These are phyloP conservation scores for Triadica sebifera DNA, from an alignment of 345 rosid genomes.

Conservation along the genomic window DNA sequence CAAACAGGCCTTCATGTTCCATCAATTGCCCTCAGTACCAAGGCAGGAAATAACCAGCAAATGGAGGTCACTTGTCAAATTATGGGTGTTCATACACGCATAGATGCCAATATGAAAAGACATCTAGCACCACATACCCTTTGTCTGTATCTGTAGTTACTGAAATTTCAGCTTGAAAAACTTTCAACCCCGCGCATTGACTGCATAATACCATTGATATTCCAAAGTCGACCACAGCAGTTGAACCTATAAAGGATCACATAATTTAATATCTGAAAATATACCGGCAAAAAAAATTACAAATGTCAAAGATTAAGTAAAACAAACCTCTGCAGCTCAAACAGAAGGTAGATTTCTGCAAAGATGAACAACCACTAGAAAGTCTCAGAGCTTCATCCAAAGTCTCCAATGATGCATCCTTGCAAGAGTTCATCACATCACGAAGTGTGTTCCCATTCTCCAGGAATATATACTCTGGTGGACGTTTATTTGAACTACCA, in stretches of 20 bases:
- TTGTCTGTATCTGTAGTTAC: slow-evolving; percentile 28
- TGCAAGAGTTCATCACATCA: slow-evolving; percentile 74
- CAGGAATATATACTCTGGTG: slow-evolving; percentile 70
- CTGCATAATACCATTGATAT: slow-evolving; percentile 50
- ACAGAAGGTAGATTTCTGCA: slow-evolving; percentile 59
- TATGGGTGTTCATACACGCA: too few relatives aligned
- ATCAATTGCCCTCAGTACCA: neutral
- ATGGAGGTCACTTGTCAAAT: neutral
- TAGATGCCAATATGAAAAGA: neutral
- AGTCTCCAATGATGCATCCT: slow-evolving; percentile 52
- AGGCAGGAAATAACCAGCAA: neutral
- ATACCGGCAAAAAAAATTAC: neutral
- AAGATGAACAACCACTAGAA: slow-evolving; percentile 46
- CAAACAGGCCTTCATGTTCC: neutral
- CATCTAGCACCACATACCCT: slow-evolving; percentile 28
- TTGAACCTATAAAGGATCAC: slow-evolving; percentile 40
- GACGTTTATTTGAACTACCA: slow-evolving; percentile 74
- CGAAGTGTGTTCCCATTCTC: slow-evolving; percentile 80
- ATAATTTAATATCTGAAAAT: neutral
- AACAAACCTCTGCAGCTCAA: slow-evolving; percentile 81
- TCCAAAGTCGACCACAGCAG: slow-evolving; percentile 28
- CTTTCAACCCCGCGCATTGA: slow-evolving; percentile 47
- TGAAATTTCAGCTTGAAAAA: slow-evolving; percentile 29
- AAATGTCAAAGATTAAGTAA: slow-evolving; percentile 21
- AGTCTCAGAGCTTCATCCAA: slow-evolving; percentile 53